Conservation (phyloP, 2,329 filamentous ascomycete genomes). For the Aureobasidium subglaciale region DNA sequence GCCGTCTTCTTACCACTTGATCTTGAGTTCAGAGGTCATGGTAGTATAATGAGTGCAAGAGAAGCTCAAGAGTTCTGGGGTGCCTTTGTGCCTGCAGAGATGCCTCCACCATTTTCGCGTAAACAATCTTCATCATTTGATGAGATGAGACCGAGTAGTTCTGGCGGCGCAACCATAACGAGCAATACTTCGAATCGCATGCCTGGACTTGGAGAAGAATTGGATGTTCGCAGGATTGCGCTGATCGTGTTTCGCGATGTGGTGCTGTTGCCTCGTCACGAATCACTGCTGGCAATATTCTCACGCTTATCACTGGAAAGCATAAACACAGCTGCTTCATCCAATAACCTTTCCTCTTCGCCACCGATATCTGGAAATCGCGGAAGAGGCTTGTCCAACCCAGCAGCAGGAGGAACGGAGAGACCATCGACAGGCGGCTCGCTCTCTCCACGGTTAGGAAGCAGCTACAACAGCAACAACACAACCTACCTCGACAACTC, state of each 20-base stretch:
- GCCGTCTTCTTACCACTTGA: slow-evolving; percentile 91
- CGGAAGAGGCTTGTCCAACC: slow-evolving; percentile 23
- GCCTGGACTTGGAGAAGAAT: slow-evolving; percentile 47
- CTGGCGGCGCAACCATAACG: slow-evolving; percentile 29
- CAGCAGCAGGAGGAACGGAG: slow-evolving; percentile 27
- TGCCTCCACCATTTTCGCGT: background rate
- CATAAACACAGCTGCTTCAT: slow-evolving; percentile 38
- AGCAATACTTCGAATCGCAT: slow-evolving; percentile 23
- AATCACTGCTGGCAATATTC: slow-evolving; percentile 81
- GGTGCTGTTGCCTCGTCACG: slow-evolving; percentile 82
- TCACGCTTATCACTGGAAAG: slow-evolving; percentile 83
- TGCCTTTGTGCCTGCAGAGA: slow-evolving; percentile 45
- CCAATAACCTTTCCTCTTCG: slow-evolving; percentile 18
- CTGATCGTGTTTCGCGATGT: slow-evolving; percentile 82
- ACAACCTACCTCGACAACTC: slow-evolving; percentile 62
- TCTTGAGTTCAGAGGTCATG: slow-evolving; percentile 81
- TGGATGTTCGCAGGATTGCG: slow-evolving; percentile 85
- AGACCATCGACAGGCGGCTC: slow-evolving; percentile 60
- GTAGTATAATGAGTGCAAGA: slow-evolving; percentile 66
- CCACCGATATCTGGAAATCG: slow-evolving; percentile 22
- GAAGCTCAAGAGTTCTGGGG: slow-evolving; percentile 91
- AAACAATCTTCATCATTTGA: slow-evolving; percentile 21
- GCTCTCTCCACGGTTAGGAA: slow-evolving; percentile 60
- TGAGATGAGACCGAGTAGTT: slow-evolving; percentile 38
- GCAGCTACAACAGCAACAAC: slow-evolving; percentile 72